Evolutionary conservation across 2,329 filamentous ascomycete species (phyloP).

Genomic region (Ceratocystis smalleyi): DNA sequence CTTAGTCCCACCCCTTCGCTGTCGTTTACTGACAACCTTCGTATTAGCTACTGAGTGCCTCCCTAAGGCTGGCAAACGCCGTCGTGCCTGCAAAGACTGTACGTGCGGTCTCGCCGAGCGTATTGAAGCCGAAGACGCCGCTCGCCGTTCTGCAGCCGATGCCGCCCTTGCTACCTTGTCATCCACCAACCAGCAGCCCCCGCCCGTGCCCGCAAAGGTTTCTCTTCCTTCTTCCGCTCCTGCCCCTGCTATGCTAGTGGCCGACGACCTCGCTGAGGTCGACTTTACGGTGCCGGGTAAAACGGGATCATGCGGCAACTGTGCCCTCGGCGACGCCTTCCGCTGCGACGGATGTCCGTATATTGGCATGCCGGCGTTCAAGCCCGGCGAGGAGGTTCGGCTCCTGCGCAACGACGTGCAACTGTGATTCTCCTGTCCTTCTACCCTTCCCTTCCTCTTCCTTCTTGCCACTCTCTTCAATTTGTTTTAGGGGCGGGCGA

Average conservation of each 20-base stretch:
- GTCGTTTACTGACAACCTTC: conserved; percentile 19
- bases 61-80: conserved; percentile 73
- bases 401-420: conserved; percentile 77
- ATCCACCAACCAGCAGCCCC: not conserved
- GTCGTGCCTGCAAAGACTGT: conserved; percentile 94
- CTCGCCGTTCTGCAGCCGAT: conserved; percentile 50
- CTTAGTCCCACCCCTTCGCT: not conserved
- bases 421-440: conserved; percentile 33
- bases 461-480: not conserved
- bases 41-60: conserved; percentile 61
- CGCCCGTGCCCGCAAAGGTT: not conserved
- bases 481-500: conserved; percentile 8
- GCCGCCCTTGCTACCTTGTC: conserved; percentile 39
- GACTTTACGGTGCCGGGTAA: conserved; percentile 98
- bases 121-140: conserved; percentile 69
- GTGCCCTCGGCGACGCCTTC: conserved; percentile 82
- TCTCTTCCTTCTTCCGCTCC: conserved; percentile 27
- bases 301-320: conserved; percentile 87
- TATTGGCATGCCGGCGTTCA: conserved; percentile 86
- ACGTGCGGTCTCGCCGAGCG: conserved; percentile 81
- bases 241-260: conserved; percentile 43
- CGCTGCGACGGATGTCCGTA: conserved; percentile 61
- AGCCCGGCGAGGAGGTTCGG: conserved; percentile 86
- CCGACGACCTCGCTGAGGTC: conserved; percentile 70
- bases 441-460: not conserved